phyloP scores from a whole-genome alignment of 345 rosid species.

The Turritis glabra region DNA sequence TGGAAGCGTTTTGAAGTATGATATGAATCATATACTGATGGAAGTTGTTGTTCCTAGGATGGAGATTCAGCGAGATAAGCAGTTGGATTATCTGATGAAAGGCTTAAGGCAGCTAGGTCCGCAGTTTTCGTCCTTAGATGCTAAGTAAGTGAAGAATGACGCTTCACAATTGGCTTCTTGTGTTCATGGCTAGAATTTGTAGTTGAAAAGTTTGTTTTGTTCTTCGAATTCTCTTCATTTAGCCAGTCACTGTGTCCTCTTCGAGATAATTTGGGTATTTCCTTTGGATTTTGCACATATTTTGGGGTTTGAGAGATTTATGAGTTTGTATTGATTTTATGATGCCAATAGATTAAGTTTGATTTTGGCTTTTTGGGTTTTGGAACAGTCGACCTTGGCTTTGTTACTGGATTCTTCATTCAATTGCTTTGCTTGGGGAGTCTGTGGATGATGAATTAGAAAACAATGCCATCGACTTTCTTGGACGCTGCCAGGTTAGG shows the following conservation, averaged over 20 bases:
- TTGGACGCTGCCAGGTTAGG: slow-evolving; percentile 79
- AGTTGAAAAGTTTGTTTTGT: not conserved
- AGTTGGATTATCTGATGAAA: slow-evolving; percentile 62
- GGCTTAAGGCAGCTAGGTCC: slow-evolving; percentile 68
- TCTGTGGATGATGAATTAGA: slow-evolving; percentile 59
- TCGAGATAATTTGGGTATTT: not conserved
- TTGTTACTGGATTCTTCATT: slow-evolving; percentile 95
- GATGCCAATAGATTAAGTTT: slow-evolving; percentile 15
- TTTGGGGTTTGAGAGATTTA: not conserved
- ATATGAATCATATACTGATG: slow-evolving; percentile 19
- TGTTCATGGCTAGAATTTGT: not conserved
- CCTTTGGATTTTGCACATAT: not conserved
- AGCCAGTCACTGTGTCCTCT: not conserved
- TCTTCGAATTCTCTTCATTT: not conserved
- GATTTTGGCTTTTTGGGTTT: slow-evolving; percentile 1
- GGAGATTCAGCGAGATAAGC: slow-evolving; percentile 81
- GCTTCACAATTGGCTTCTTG: not conserved
- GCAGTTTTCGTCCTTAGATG: slow-evolving; percentile 67
- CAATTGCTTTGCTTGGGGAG: slow-evolving; percentile 83
- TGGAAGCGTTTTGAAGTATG: not conserved
- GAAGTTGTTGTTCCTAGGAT: slow-evolving; percentile 44
- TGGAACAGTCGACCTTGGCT: slow-evolving; percentile 86
- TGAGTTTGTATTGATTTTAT: not conserved
- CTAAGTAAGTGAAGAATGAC: slow-evolving; percentile 51
- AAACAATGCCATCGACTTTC: slow-evolving; percentile 60